These are phyloP conservation scores for Xerocomus brunneocitrinus DNA, from an alignment of 768 basidiomycete species.

Conservation along the genomic window DNA sequence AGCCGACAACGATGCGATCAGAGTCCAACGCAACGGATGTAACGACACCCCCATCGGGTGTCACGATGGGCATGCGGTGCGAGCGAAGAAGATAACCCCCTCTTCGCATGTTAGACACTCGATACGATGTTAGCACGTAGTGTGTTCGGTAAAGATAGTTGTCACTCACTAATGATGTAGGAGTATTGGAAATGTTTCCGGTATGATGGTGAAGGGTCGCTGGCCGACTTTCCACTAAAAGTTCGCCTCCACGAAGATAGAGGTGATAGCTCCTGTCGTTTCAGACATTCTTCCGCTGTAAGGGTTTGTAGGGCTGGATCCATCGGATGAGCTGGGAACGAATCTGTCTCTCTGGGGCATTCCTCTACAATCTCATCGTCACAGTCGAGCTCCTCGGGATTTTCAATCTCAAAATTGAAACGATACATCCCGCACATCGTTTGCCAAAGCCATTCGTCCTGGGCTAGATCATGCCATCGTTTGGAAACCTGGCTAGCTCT, in stretches of 20 bases:
- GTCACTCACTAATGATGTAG: slow-evolving; percentile 60
- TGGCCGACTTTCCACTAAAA: slow-evolving; percentile 3
- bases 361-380: slow-evolving; percentile 31
- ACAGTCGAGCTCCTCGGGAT: slow-evolving; percentile 20
- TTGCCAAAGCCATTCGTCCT: slow-evolving; percentile 81
- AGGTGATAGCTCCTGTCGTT: slow-evolving; percentile 24
- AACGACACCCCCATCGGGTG: slow-evolving; percentile 59
- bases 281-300: slow-evolving; percentile 27
- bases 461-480: slow-evolving; percentile 64
- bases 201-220: slow-evolving; percentile 40
- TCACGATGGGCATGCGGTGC: slow-evolving; percentile 47
- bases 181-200: slow-evolving; percentile 67
- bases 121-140: slow-evolving; percentile 1
- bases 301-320: slow-evolving; percentile 41
- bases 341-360: slow-evolving; percentile 31
- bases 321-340: slow-evolving; percentile 34
- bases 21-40: slow-evolving; percentile 83
- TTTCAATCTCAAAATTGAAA: slow-evolving; percentile 33
- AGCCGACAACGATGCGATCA: slow-evolving; percentile 83
- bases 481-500: slow-evolving; percentile 66
- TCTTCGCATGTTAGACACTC: slow-evolving; percentile 78
- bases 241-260: slow-evolving; percentile 23
- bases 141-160: background rate
- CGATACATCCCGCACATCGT: slow-evolving; percentile 59
- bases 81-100: slow-evolving; percentile 68